Base-by-base conservation (phyloP, 768 basidiomycete genomes). In the Phaffia australis region DNA sequence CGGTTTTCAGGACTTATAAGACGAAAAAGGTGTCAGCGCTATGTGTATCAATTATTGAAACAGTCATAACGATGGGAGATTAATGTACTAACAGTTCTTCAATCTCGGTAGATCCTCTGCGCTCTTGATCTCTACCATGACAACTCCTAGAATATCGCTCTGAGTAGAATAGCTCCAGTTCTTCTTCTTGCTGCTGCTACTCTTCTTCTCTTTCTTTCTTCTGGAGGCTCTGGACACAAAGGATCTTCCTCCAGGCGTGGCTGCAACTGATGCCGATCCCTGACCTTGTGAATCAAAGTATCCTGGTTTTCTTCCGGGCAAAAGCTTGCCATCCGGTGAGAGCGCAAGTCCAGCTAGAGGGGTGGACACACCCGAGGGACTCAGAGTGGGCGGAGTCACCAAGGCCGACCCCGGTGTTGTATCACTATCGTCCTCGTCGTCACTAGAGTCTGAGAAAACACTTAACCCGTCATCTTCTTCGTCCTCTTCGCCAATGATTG, bases 91-190 rank as follows among this genome's bases (percentile, higher is more conserved):
- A 29, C 52, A 87, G 71, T 95, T 97, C 74, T 84, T 86, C 66
- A 91, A 78, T 73, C 81, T 81, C 0, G 95, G 95, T 58, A 98
- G 77, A 76, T 94, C 91, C 35, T 81, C 81, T 35, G 66, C 29
- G 90, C 94, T 16, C 83, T 84, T 80, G 68, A 99, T 88, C 77
- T 99, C 94, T 25, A 99, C 77, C 85, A 95, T 88, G 48, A 97
- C 93, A 66, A 98, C 91, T 0, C 94, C 94, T 1, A 94, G 77
- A 49, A 95, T 86, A 73, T 97, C 93, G 72, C 89, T 85, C 5
- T 78, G 81, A 21, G 55, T 56, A 50, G 62, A 65, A 67, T 63
- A 66, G 46, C 68, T 64, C 46, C 65, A 70, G 29, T 57, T 63
- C 23, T 70, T 67, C 16, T 51, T 57, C 4, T 57, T 25, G 25